Conservation (phyloP, 75 land plant genomes). For the Picea sitchensis region DNA sequence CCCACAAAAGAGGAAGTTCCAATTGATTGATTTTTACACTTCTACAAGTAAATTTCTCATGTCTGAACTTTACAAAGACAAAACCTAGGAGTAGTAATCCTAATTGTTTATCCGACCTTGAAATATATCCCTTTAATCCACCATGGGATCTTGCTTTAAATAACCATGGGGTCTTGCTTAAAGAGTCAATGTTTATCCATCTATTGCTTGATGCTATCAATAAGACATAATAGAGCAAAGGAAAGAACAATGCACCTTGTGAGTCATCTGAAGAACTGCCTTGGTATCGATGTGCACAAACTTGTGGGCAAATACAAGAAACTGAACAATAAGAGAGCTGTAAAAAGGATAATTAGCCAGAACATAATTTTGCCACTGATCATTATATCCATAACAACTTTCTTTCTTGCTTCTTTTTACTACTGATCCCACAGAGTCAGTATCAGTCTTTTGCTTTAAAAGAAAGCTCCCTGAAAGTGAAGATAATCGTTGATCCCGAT, state of each 20-base stretch:
- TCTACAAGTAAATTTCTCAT: too few species aligned
- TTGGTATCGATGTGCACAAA: conserved; percentile 63
- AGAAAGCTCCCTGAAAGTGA: neutral
- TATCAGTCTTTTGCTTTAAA: neutral
- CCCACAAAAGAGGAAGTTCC: too few species aligned
- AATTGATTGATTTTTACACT: too few species aligned
- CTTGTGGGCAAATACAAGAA: conserved; percentile 86
- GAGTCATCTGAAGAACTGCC: conserved; percentile 61
- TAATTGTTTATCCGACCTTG: too few species aligned
- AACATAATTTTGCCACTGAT: conserved; percentile 67
- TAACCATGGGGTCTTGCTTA: too few species aligned
- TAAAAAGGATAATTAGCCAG: conserved; percentile 71
- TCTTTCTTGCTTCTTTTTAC: neutral
- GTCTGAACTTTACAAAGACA: too few species aligned
- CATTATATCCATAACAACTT: conserved; percentile 21
- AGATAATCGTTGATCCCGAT: neutral
- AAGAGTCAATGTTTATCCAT: neutral
- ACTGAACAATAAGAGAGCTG: conserved; percentile 73
- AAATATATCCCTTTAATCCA: too few species aligned
- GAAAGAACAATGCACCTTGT: conserved; percentile 47
- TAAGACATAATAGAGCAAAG: too few species aligned
- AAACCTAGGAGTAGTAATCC: too few species aligned
- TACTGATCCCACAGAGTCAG: neutral
- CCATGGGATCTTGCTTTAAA: too few species aligned
- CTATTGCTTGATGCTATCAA: neutral